Evolutionary conservation across 805 yeast genomes (phyloP), one percentile per base, ranked within the genome.

Genomic region (Wickerhamiella kurtzmanii): DNA sequence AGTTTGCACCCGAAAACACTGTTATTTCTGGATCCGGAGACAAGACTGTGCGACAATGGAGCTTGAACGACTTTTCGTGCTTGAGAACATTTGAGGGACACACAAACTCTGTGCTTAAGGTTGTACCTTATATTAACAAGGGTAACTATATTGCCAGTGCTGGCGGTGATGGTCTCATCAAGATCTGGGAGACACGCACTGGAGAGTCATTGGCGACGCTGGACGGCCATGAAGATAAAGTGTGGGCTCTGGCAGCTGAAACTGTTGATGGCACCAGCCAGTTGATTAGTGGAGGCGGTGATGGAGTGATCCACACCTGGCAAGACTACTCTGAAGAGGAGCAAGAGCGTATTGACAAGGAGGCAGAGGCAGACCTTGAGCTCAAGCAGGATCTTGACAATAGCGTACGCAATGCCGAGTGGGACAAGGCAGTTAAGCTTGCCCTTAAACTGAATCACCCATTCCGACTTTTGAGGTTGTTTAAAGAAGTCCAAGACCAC

Each of bases 81-180:
- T 59, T 73, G 28, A 77, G 78, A 56, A 92, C 96, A 2, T 79
- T 88, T 60, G 96, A 92, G 65, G 96, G 97, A 2, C 96, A 88
- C 63, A 76, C 95, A 11, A 89, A 87, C 59, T 82, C 96, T 0
- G 88, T 92, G 2, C 92, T 89, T 64, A 75, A 92, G 64, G 81
- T 81, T 41, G 69, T 74, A 25, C 86, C 85, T 59, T 69, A 83
- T 49, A 76, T 79, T 52, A 71, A 71, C 44, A 25, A 11, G 32
- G 78, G 80, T 53, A 74, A 74, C 44, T 43, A 25, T n/a, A 58
- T 89, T 3, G 72, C 62, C 28, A 62, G 81, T 38, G 75, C 87
- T 18, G 96, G 96, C 38, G 97, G 97, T 13, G 98, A 92, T 65
- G 97, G 97, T 1, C 73, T 92, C 44, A 73, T 92, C 48, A 89